A percentile compares a stretch with the other conserved stretches of the same genome.
Conservation (phyloP, 495 filamentous ascomycete species). For the Hypoxylon fragiforme region DNA sequence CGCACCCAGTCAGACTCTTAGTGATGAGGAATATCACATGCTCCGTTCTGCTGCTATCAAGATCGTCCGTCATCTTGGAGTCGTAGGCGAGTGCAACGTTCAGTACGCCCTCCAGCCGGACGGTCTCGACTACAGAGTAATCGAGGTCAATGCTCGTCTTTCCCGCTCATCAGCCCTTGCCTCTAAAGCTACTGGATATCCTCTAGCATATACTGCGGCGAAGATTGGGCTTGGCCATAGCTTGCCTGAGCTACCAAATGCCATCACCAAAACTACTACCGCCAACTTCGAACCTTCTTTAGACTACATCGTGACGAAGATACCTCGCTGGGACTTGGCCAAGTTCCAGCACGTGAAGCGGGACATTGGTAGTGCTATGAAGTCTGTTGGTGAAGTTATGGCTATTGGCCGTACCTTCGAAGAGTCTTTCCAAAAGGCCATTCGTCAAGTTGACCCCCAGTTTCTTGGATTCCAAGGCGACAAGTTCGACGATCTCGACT, state of each 20-base stretch:
- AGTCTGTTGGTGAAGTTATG: constrained; percentile 99
- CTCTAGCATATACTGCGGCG: constrained; percentile 92
- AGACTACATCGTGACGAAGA: constrained; percentile 98
- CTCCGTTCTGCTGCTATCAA: constrained; percentile 94
- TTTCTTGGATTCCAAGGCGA: constrained; percentile 94
- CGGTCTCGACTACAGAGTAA: constrained; percentile 93
- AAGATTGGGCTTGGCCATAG: constrained; percentile 96
- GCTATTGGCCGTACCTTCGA: constrained; percentile 97
- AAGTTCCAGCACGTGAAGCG: constrained; percentile 99
- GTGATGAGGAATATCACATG: constrained; percentile 99
- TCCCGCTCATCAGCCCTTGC: constrained; percentile 95
- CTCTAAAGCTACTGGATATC: constrained; percentile 97
- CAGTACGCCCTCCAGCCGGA: constrained; percentile 96
- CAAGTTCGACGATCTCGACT: constrained; percentile 90
- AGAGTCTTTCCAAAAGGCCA: constrained; percentile 98
- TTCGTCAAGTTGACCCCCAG: constrained; percentile 90
- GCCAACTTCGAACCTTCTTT: constrained; percentile 98
- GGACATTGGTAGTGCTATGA: constrained; percentile 96
- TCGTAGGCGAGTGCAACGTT: constrained; percentile 97
- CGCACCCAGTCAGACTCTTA: constrained; percentile 91
- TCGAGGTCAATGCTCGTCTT: constrained; percentile 97
- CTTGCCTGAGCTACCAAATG: constrained; percentile 92
- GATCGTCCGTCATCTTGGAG: constrained; percentile 92
- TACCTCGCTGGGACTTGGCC: constrained; percentile 93
- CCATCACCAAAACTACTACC: constrained; percentile 96